phyloP scores from a whole-genome alignment of 768 basidiomycete genomes.

The Psilocybe tampanensis region DNA sequence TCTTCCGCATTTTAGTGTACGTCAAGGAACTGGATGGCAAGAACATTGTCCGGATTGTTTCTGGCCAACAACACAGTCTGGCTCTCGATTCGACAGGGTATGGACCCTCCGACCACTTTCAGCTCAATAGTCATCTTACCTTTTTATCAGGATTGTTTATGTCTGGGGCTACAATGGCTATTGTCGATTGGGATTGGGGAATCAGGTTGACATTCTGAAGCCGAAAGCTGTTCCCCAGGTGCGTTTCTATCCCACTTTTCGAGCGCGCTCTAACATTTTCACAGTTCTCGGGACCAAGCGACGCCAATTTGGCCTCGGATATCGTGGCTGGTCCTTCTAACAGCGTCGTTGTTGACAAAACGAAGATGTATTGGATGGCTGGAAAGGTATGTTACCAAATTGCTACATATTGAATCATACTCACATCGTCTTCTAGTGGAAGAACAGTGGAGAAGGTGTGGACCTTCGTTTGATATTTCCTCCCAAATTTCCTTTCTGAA shows the following conservation, averaged over 20 bases:
- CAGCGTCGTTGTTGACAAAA: slow-evolving; percentile 81
- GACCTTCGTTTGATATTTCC: too few relatives aligned
- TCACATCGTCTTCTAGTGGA: slow-evolving; percentile 61
- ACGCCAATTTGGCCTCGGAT: slow-evolving; percentile 58
- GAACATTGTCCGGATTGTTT: slow-evolving; percentile 80
- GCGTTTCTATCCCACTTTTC: slow-evolving; percentile 7
- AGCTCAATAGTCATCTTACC: neutral
- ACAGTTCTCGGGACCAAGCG: slow-evolving; percentile 79
- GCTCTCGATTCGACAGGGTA: slow-evolving; percentile 83
- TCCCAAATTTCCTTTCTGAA: neutral
- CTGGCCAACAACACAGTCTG: slow-evolving; percentile 85
- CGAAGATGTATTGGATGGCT: slow-evolving; percentile 87
- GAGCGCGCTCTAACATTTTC: neutral
- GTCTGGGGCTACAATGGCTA: slow-evolving; percentile 93
- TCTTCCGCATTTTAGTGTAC: slow-evolving; percentile 52
- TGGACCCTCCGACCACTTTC: slow-evolving; percentile 19
- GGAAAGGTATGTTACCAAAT: slow-evolving; percentile 56
- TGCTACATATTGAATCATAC: neutral
- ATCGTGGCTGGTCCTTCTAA: slow-evolving; percentile 83
- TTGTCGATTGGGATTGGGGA: slow-evolving; percentile 86
- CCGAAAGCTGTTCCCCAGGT: slow-evolving; percentile 87
- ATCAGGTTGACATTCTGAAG: slow-evolving; percentile 77
- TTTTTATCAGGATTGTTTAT: slow-evolving; percentile 61
- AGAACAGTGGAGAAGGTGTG: slow-evolving; percentile 89
- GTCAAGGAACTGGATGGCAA: slow-evolving; percentile 78